Base-by-base conservation (phyloP, 1,284 basidiomycete species). In the Boletus calvinii region DNA sequence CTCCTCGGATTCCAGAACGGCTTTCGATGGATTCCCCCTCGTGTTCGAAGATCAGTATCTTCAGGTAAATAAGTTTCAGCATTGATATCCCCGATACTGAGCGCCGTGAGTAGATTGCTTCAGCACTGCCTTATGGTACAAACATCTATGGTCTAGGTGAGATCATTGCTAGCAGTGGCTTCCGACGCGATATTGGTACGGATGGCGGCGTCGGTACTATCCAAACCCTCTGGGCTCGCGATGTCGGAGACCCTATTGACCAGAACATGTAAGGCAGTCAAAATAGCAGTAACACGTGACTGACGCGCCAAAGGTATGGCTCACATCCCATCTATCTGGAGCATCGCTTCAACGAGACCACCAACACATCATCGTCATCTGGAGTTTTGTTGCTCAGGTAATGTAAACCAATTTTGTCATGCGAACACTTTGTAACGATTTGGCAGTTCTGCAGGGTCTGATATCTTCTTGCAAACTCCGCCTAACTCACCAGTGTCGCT, bases 91-190 rank as follows among this genome's bases (percentile, higher is more conserved):
- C 1, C 7, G 6, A 53, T 38, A 11, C 18, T 18, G 6, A 22
- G 9, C 1, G 5, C 2, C 3, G 12, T 46, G 43, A 17, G 1
- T 73, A 92, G 79, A 62, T 92, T 4, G 72, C 84, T 4, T 87
- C 84, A 18, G 75, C 80, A 0, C 72, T 88, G 2, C 85, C 86
- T 0, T 68, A 76, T 17, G 77, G 79, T 34, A 77, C 87, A 18
- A 89, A 92, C 60, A 77, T 92, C 40, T 91, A 91, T 58, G 90
- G 90, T 1, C 72, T 92, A 8, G 90, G 89, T 4, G 89, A 93
- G 65, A 79, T 83, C 18, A 76, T 89, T 26, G 77, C 85, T 1
- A 80, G 78, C 59, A 83, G 82, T 57, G 84, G 84, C 5, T 85
- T 87, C 66, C 71, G 87, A 32, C 74, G 87, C 12, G 77, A 86